Base-by-base conservation (phyloP, 148 eudicot genomes). In the Salicornia ramosissima region DNA sequence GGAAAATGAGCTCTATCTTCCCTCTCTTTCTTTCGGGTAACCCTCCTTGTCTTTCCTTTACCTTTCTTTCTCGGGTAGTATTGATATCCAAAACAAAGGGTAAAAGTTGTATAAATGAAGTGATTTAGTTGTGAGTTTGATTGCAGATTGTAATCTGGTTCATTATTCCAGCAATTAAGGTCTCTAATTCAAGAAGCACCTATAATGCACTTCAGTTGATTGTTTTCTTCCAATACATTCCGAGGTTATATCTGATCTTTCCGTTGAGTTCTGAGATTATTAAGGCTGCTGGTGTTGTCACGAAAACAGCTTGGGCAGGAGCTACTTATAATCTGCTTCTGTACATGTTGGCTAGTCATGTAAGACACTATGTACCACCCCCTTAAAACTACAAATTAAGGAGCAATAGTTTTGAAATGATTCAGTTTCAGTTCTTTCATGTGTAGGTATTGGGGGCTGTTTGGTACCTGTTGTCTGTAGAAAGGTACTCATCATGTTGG, bases 241-340 rank as follows among this genome's bases (percentile, higher is more conserved):
- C 87, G 2, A 72, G 92, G 77, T 68, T 87, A 5, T 87, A 85
- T 70, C 83, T 81, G 70, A 85, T 85, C 34, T 85, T 81, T 53
- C 86, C 87, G 10, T 72, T 87, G 18, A 85, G 82, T 68, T 75
- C 89, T 19, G 80, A 83, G 71, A 85, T 87, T 16, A 78, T 85
- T 66, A 85, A 80, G 81, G 79, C 92, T 77, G 79, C 87, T 26
- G 92, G 92, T 0, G 87, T 85, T 54, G 89, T 87, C 76, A 82
- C 92, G 65, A 85, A 77, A 56, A 85, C 92, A 6, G 92, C 92
- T 26, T 85, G 92, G 92, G 92, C 86, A 2, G 92, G 92, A 36
- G 92, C 92, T 13, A 86, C 89, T 4, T 87, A 87, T 58, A 87
- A 87, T 80, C 80, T 87, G 50, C 69, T 87, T 2, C 81, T 87